Conservation (phyloP, 495 filamentous ascomycete genomes). For the Collariella sp. region DNA sequence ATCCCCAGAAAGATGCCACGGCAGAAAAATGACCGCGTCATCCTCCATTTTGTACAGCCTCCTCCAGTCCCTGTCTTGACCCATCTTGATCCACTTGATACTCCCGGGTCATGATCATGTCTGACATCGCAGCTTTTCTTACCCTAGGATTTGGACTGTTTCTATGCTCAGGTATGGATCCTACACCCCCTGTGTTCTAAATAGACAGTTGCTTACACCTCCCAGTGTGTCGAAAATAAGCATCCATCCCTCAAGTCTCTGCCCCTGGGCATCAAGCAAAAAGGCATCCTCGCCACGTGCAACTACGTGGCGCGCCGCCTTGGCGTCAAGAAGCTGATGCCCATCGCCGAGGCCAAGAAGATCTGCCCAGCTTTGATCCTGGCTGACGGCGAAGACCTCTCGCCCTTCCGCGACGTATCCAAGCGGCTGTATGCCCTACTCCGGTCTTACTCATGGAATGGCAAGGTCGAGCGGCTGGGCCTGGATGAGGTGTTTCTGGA, state of each 20-base stretch:
- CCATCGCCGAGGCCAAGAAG: constrained; percentile 70
- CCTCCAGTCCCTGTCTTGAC: not conserved
- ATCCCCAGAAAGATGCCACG: constrained; percentile 29
- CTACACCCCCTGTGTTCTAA: no score
- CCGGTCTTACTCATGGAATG: constrained; percentile 61
- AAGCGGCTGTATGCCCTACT: constrained; percentile 69
- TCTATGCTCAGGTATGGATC: constrained; percentile 69
- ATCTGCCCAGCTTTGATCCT: constrained; percentile 79
- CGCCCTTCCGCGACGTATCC: constrained; percentile 75
- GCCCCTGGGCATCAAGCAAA: constrained; percentile 59
- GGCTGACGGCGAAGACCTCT: constrained; percentile 78
- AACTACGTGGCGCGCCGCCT: constrained; percentile 78
- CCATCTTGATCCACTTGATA: not conserved
- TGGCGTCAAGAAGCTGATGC: constrained; percentile 75
- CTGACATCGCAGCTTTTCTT: constrained; percentile 2
- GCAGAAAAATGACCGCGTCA: constrained; percentile 57
- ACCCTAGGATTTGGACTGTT: constrained; percentile 77
- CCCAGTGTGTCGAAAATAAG: constrained; percentile 57
- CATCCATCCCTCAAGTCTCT: constrained; percentile 61
- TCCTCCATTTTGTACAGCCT: constrained; percentile 67
- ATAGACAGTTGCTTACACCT: constrained; percentile 1
- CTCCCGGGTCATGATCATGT: not conserved
- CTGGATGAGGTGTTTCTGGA: constrained; percentile 77
- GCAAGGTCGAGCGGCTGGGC: constrained; percentile 67
- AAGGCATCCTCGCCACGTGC: constrained; percentile 89